Conservation (phyloP, 345 rosid species). For the Sisymbrium irio region DNA sequence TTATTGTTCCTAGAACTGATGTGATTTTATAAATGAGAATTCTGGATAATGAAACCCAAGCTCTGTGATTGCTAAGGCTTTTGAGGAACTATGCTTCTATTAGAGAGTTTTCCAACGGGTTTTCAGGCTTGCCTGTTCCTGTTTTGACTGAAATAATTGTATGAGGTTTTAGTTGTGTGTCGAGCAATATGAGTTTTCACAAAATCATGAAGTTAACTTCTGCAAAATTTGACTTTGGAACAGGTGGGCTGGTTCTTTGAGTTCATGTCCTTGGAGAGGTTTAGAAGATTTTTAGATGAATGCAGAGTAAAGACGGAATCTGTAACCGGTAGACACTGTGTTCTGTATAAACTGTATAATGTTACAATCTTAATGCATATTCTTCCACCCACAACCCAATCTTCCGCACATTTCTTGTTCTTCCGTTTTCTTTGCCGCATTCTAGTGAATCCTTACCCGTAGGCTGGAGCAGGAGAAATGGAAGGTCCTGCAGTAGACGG, state of each 20-base stretch:
- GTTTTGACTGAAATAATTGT: slow-evolving; percentile 7
- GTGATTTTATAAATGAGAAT: not conserved
- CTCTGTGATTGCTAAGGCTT: not conserved
- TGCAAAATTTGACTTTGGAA: slow-evolving; percentile 7
- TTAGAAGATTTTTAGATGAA: slow-evolving; percentile 31
- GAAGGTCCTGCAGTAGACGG: slow-evolving; percentile 48
- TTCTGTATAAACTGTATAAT: slow-evolving; percentile 29
- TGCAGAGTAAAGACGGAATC: slow-evolving; percentile 14
- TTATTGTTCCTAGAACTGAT: not conserved
- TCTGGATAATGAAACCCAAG: not conserved
- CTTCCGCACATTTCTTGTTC: slow-evolving; percentile 12
- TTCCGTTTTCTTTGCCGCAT: slow-evolving; percentile 1
- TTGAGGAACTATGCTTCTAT: not conserved
- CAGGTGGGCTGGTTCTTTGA: slow-evolving; percentile 22
- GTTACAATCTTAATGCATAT: slow-evolving; percentile 27
- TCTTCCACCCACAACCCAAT: slow-evolving; percentile 20
- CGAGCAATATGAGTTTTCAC: not conserved
- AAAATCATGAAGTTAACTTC: slow-evolving; percentile 9
- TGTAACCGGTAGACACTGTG: slow-evolving; percentile 17
- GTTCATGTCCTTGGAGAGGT: slow-evolving; percentile 18
- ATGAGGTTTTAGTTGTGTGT: not conserved
- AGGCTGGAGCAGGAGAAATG: slow-evolving; percentile 42
- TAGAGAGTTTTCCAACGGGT: not conserved
- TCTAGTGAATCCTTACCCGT: slow-evolving; percentile 8
- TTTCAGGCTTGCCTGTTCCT: not conserved